These are phyloP conservation scores for Rhypophila decipiens DNA, from an alignment of 495 filamentous ascomycete species.

Conservation along the genomic window DNA sequence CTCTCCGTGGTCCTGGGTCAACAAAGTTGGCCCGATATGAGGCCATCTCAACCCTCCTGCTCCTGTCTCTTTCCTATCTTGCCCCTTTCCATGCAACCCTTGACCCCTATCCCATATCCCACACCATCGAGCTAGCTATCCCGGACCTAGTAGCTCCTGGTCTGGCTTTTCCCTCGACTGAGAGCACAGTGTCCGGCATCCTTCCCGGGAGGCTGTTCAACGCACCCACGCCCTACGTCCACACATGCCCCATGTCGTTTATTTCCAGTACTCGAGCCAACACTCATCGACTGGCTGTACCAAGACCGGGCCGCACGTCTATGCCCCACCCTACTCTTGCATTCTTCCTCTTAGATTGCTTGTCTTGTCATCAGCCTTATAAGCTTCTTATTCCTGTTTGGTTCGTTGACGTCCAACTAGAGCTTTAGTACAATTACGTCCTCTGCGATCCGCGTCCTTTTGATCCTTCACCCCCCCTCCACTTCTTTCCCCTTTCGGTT, in stretches of 20 bases:
- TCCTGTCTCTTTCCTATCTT: no score
- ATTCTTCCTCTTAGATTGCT: not conserved
- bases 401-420: not conserved
- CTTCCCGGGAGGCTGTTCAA: not conserved
- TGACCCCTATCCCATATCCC: no score
- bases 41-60: no score
- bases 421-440: not conserved
- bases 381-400: not conserved
- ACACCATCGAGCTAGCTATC: no score
- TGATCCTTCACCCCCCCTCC: not conserved
- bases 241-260: not conserved
- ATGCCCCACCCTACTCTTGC: not conserved
- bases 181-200: not conserved
- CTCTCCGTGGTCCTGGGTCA: no score
- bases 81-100: no score
- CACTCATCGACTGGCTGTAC: not conserved
- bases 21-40: no score
- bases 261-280: not conserved
- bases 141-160: no score
- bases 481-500: conserved; percentile 5
- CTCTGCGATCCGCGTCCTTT: no score
- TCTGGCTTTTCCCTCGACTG: no score
- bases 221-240: not conserved
- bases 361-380: not conserved
- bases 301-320: no score